These are phyloP conservation scores for Mrakia frigida DNA, from an alignment of 768 basidiomycete genomes.

Conservation along the genomic window DNA sequence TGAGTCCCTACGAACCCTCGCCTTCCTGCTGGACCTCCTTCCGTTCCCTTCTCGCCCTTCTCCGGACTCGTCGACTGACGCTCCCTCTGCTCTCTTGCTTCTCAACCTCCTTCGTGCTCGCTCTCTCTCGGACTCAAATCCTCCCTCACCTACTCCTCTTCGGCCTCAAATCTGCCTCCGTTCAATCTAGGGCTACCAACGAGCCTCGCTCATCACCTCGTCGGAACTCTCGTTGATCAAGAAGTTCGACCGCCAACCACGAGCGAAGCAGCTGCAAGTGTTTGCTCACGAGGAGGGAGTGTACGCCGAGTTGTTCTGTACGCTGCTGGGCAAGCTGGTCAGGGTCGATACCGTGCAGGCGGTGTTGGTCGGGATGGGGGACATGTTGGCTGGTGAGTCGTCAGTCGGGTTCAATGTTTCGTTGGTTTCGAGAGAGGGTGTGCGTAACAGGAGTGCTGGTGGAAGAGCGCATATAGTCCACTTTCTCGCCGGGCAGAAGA, in stretches of 20 bases:
- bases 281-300: constrained; percentile 73
- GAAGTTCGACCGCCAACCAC: constrained; percentile 77
- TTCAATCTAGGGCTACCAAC: constrained; percentile 77
- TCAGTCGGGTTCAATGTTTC: too few species aligned
- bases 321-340: constrained; percentile 77
- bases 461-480: neutral
- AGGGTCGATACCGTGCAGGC: constrained; percentile 82
- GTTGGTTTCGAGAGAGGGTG: too few species aligned
- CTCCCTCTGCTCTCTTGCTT: too few species aligned
- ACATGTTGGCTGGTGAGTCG: constrained; percentile 72
- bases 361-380: constrained; percentile 78
- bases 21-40: neutral
- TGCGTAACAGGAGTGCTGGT: too few species aligned
- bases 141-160: neutral
- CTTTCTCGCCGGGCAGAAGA: too few species aligned
- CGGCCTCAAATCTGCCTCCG: too few species aligned
- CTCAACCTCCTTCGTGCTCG: neutral
- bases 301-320: constrained; percentile 84
- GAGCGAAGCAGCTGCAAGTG: constrained; percentile 58
- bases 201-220: constrained; percentile 78
- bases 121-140: neutral
- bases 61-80: too few species aligned
- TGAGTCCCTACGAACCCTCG: constrained; percentile 46
- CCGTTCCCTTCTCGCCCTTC: constrained; percentile 3
- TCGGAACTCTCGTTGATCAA: constrained; percentile 86